Evolutionary conservation across 1,284 basidiomycete genomes (phyloP), one percentile per base, ranked within the genome.

Genomic region (Ustilago tritici): DNA sequence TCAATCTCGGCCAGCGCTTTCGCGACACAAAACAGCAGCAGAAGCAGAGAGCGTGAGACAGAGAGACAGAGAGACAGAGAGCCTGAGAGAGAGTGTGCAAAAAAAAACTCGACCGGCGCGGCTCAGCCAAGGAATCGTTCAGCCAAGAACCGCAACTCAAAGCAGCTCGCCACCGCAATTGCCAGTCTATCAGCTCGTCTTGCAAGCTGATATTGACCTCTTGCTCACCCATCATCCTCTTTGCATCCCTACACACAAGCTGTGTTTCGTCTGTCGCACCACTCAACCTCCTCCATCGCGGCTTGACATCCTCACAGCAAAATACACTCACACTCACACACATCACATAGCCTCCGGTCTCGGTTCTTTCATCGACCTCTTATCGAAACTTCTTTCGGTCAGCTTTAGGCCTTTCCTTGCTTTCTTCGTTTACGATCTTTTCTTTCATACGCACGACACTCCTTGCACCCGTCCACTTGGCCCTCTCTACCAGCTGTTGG

Each of bases 81-180:
- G 19, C 23, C 23, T 23, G 23, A 23, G 23, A 23, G 23, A 23
- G 23, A 23, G 23, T 23, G 23, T 28, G 50, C 34, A 12, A 31
- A 52, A 40, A 40, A 14, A 28, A 28, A 50, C 15, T 12, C 41
- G 36, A 38, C 41, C 31, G 31, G 49, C 49, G 49, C 31, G 49
- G 54, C 54, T 56, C 43, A 49, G 43, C 46, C 49, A 50, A 32
- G 11, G 4, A 40, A 40, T 17, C n/a, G n/a, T n/a, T 56, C 43
- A 49, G 43, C 46, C 49, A 50, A 32, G 11, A 40, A 40, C 3
- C n/a, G 23, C 2, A 38, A 55, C 53, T 46, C 56, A 60, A 43
- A 66, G 57, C 57, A 28, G 38, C 55, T 70, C 55, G 63, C 58
- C 58, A 65, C 65, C 59, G 61, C 55, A 19, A 46, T 58, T 61